Evolutionary conservation across 2,329 filamentous ascomycete genomes (phyloP).

Genomic region (Colletotrichum shisoi): DNA sequence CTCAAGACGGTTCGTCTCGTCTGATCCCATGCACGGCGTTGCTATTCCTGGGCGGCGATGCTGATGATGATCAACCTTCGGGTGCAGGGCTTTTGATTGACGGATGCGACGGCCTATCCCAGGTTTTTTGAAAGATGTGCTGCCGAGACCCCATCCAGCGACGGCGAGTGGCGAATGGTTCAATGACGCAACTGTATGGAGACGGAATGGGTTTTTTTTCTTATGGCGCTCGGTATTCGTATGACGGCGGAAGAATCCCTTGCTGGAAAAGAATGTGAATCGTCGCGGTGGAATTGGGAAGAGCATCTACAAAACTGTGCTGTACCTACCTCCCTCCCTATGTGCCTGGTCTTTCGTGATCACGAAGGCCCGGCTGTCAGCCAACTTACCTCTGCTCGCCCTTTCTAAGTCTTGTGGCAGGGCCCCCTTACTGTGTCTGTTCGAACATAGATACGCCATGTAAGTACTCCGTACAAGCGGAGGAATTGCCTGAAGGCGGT

Average conservation of each 20-base stretch:
- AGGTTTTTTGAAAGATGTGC: slow-evolving; percentile 12
- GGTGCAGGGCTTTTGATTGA: slow-evolving; percentile 3
- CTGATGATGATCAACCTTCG: slow-evolving; percentile 4
- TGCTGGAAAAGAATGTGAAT: not conserved
- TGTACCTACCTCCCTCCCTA: not conserved
- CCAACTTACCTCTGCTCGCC: too few relatives aligned
- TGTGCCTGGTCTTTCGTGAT: too few relatives aligned
- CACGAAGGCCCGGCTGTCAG: too few relatives aligned
- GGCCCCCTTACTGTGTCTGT: too few relatives aligned
- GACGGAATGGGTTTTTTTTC: not conserved
- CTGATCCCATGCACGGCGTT: slow-evolving; percentile 29
- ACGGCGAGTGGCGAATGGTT: slow-evolving; percentile 11
- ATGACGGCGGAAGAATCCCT: not conserved
- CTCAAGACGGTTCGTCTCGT: slow-evolving; percentile 15
- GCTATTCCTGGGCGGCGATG: slow-evolving; percentile 31
- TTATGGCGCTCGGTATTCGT: not conserved
- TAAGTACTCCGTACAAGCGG: not conserved
- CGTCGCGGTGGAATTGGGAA: not conserved
- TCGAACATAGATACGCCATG: too few relatives aligned
- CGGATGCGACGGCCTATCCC: slow-evolving; percentile 13
- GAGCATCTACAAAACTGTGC: not conserved
- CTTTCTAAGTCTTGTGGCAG: too few relatives aligned
- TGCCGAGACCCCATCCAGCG: not conserved
- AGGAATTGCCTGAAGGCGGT: not conserved
- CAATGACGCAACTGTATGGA: slow-evolving; percentile 1